Conservation (phyloP, 129 eudicot genomes). For the Smallanthus sonchifolius region DNA sequence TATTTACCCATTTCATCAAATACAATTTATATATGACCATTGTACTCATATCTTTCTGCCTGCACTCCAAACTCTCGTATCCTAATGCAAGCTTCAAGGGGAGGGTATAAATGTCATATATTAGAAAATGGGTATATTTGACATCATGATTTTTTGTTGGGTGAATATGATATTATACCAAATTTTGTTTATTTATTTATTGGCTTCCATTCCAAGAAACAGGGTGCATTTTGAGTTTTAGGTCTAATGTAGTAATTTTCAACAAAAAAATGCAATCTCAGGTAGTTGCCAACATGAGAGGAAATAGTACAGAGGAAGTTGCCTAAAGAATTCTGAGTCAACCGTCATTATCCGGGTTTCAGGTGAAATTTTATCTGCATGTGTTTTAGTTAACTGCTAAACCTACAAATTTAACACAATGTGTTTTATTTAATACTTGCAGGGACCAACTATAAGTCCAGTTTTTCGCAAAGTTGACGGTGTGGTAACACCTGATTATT, state of each 20-base stretch:
- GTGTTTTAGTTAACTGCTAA: neutral
- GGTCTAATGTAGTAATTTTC: neutral
- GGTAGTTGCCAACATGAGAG: slow-evolving; percentile 97
- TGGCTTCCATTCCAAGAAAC: slow-evolving; percentile 5
- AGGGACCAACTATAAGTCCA: slow-evolving; percentile 97
- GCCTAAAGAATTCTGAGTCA: slow-evolving; percentile 80
- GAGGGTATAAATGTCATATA: neutral
- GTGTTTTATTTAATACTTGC: slow-evolving; percentile 12
- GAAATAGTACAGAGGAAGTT: slow-evolving; percentile 81
- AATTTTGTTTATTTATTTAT: neutral
- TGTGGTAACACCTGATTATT: slow-evolving; percentile 51
- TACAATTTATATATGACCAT: neutral
- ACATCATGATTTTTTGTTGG: neutral
- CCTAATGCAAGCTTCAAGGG: neutral
- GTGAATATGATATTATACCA: neutral
- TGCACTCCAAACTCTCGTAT: neutral
- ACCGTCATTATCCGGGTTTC: slow-evolving; percentile 76
- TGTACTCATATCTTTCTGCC: neutral
- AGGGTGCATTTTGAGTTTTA: neutral
- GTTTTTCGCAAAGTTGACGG: slow-evolving; percentile 67
- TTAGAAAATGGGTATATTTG: neutral
- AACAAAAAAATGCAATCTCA: slow-evolving; percentile 28
- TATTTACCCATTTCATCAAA: neutral
- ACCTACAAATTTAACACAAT: slow-evolving; percentile 1
- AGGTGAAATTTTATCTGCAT: slow-evolving; percentile 45